Base-by-base conservation (phyloP, 2,329 filamentous ascomycete species). In the Berkeleyomyces basicola region DNA sequence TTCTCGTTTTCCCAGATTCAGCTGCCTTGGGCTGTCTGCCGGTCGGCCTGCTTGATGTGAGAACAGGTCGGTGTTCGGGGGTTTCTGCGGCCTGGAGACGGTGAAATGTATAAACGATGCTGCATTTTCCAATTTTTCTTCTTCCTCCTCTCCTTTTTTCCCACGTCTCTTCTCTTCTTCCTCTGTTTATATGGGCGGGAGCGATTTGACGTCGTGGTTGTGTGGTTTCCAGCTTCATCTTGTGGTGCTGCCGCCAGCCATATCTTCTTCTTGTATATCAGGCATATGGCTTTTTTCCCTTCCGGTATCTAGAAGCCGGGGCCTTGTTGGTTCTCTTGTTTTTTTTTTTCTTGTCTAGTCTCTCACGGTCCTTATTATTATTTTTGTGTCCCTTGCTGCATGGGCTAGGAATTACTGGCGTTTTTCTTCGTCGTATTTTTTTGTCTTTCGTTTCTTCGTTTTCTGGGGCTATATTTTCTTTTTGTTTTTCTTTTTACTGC, bases 331-430 rank as follows among this genome's bases (percentile, higher is more conserved):
- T 62, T 51, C 64, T 60, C 60, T 40, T 55, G 55, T 58, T 23
- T 42, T 62, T 53, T 43, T 58, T 58, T 51, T 63, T 64, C 55
- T 61, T 47, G 39, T 63, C 61, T 59, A 37, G 23, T 65, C 42
- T 57, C 44, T 55, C 16, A 43, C 39, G 36, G 36, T n/a, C 59
- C 11, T 60, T 44, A 36, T 55, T 46, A 64, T 64, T 42, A n/a
- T 59, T 61, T 44, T 44, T 59, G 7, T 61, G 14, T 43, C 58
- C 36, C 16, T 55, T 23, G 7, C n/a, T 55, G 14, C 37, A 14
- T 53, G 16, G 43, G 9, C 14, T 58, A 9, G 36, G 23, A 23
- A 23, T 47, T 7, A 4, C 14, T 40, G 51, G 37, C 42, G 43
- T 47, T 55, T 51, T 33, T 31, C 16, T 51, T 37, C 62, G 10